These are phyloP conservation scores for Naumovozyma baii DNA, from an alignment of 805 yeast species.

Conservation along the genomic window DNA sequence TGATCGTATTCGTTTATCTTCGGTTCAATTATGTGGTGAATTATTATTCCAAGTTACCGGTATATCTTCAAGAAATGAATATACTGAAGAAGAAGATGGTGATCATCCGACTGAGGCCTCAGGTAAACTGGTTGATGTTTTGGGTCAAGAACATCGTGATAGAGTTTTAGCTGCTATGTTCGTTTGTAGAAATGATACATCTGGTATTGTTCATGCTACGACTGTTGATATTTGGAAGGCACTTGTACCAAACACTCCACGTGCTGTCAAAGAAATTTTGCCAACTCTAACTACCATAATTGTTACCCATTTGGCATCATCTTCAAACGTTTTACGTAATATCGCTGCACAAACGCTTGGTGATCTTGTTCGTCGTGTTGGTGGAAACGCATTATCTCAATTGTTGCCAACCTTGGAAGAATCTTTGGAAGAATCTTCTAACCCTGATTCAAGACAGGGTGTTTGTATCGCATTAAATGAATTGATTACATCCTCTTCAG, in stretches of 20 bases:
- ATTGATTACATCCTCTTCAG: slow-evolving; percentile 63
- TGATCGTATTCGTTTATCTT: slow-evolving; percentile 81
- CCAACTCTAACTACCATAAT: slow-evolving; percentile 74
- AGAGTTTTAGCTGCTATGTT: slow-evolving; percentile 76
- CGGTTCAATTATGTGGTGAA: slow-evolving; percentile 93
- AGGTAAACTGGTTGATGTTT: slow-evolving; percentile 58
- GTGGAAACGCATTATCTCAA: slow-evolving; percentile 74
- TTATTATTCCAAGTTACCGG: slow-evolving; percentile 90
- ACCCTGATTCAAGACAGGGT: slow-evolving; percentile 88
- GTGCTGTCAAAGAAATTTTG: slow-evolving; percentile 83
- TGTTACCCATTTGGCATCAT: slow-evolving; percentile 74
- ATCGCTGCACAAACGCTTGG: slow-evolving; percentile 93
- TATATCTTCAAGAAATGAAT: slow-evolving; percentile 66
- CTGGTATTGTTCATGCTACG: slow-evolving; percentile 78
- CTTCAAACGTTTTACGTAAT: slow-evolving; percentile 65
- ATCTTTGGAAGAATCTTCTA: slow-evolving; percentile 46
- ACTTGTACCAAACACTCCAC: slow-evolving; percentile 89
- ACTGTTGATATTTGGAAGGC: slow-evolving; percentile 96
- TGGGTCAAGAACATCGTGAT: slow-evolving; percentile 85
- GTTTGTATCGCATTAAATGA: slow-evolving; percentile 89
- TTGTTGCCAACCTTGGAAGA: slow-evolving; percentile 76
- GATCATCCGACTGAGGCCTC: slow-evolving; percentile 44
- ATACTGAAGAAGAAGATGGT: slow-evolving; percentile 39
- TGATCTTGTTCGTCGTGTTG: slow-evolving; percentile 89
- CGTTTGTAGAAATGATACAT: slow-evolving; percentile 86